A percentile compares a stretch with the other conserved stretches of the same genome.
Conservation (phyloP, 257 asterid species). For the Nicotiana noctiflora region DNA sequence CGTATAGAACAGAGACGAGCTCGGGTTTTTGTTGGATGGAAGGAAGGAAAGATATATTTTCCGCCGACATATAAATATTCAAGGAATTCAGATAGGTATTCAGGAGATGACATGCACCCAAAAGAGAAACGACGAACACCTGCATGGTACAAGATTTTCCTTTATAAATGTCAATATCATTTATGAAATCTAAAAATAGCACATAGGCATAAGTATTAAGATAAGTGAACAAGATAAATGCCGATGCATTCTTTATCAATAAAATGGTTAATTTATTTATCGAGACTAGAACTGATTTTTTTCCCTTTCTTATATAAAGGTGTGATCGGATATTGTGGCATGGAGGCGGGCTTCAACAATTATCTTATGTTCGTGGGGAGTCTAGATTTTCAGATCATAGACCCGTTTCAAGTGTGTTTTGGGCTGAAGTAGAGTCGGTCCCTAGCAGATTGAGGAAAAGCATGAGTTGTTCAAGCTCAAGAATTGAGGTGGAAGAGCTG, state of each 20-base stretch:
- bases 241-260: not conserved
- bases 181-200: not conserved
- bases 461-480: slow-evolving; percentile 81
- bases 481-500: slow-evolving; percentile 83
- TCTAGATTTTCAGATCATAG: slow-evolving; percentile 93
- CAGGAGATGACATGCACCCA: slow-evolving; percentile 92
- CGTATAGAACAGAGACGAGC: slow-evolving; percentile 85
- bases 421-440: slow-evolving; percentile 93
- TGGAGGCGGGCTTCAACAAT: slow-evolving; percentile 86
- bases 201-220: not conserved
- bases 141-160: slow-evolving; percentile 61
- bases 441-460: slow-evolving; percentile 85
- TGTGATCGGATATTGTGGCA: slow-evolving; percentile 93
- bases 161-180: not conserved
- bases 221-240: not conserved
- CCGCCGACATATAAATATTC: slow-evolving; percentile 98
- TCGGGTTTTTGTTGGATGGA: slow-evolving; percentile 95
- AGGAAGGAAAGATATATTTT: slow-evolving; percentile 91
- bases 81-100: slow-evolving; percentile 87
- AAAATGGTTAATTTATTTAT: not conserved
- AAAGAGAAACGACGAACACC: slow-evolving; percentile 97
- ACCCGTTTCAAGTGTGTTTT: slow-evolving; percentile 87
- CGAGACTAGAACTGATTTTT: slow-evolving; percentile 19
- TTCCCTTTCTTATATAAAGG: slow-evolving; percentile 37
- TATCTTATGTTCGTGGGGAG: slow-evolving; percentile 81